Evolutionary conservation across 2,329 filamentous ascomycete genomes (phyloP).

Genomic region (Ilyonectria mors-panacis): DNA sequence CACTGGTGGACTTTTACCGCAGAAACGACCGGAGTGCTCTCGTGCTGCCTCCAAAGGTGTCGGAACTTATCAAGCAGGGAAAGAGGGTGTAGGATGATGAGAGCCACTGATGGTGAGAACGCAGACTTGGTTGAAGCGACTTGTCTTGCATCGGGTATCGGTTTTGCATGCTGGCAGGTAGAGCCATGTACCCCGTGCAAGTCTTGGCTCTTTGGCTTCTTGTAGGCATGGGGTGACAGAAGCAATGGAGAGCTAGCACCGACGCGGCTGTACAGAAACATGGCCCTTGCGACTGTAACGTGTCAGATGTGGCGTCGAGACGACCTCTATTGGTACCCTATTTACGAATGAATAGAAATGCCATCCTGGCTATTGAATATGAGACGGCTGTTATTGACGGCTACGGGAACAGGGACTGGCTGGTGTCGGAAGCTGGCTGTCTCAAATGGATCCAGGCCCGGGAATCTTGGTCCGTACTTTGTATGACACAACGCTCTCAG

Average conservation of each 20-base stretch:
- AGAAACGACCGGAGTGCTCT: constrained; percentile 89
- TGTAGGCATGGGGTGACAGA: neutral
- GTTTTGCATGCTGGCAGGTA: constrained; percentile 14
- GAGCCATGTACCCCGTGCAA: neutral
- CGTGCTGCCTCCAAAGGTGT: constrained; percentile 93
- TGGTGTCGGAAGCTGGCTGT: neutral
- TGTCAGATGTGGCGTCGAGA: constrained; percentile 9
- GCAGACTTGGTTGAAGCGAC: constrained; percentile 1
- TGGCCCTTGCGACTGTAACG: neutral
- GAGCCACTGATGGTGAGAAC: constrained; percentile 2
- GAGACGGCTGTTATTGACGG: neutral
- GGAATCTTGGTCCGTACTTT: neutral
- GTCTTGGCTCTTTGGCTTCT: neutral
- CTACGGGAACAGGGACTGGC: neutral
- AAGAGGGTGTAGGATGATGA: constrained; percentile 66
- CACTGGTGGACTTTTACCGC: constrained; percentile 91
- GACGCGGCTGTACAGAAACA: neutral
- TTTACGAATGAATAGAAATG: constrained; percentile 3
- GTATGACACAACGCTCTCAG: no score
- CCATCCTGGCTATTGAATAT: neutral
- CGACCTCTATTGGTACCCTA: constrained; percentile 7
- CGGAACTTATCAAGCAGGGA: constrained; percentile 76
- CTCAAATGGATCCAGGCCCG: neutral
- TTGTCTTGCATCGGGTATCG: constrained; percentile 27
- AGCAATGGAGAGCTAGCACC: constrained; percentile 3